Evolutionary conservation across 2,329 filamentous ascomycete species (phyloP).

Genomic region (Thermothelomyces thermophilus): DNA sequence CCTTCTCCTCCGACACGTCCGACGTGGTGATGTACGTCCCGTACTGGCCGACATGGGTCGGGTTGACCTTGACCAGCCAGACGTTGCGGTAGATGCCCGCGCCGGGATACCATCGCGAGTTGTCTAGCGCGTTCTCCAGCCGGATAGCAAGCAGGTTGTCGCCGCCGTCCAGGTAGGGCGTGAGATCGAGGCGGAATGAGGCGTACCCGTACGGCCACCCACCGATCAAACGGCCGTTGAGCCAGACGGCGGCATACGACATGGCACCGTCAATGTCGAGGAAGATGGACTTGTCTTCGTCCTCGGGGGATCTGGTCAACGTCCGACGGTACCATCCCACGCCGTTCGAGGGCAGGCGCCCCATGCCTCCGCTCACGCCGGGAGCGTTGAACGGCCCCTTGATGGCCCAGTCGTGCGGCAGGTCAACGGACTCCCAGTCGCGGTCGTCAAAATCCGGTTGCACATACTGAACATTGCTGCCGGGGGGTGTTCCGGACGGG

Average conservation of each 20-base stretch:
- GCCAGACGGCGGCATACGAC: constrained; percentile 46
- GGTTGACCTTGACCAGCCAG: constrained; percentile 44
- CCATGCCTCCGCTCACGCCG: constrained; percentile 33
- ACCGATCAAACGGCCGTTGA: constrained; percentile 44
- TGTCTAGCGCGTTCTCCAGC: constrained; percentile 42
- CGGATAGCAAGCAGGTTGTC: constrained; percentile 44
- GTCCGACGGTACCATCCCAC: constrained; percentile 47
- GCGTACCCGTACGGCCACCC: constrained; percentile 48
- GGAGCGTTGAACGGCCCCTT: constrained; percentile 37
- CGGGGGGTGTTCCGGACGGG: constrained; percentile 21
- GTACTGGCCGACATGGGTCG: constrained; percentile 42
- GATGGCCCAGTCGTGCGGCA: constrained; percentile 47
- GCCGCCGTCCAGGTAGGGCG: constrained; percentile 32
- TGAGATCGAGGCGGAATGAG: constrained; percentile 46
- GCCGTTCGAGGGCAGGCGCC: constrained; percentile 43
- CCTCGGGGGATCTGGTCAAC: constrained; percentile 28
- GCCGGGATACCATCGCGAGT: constrained; percentile 49
- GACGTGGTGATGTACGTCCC: constrained; percentile 44
- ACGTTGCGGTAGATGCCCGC: constrained; percentile 48
- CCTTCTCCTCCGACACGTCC: constrained; percentile 38
- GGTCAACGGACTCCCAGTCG: constrained; percentile 35
- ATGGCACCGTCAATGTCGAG: constrained; percentile 47
- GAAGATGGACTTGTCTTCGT: constrained; percentile 35
- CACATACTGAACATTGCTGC: constrained; percentile 26
- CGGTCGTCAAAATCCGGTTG: constrained; percentile 33